Evolutionary conservation across 768 basidiomycete genomes (phyloP), one percentile per base, ranked within the genome.

Genomic region (Podaxis rugospora): DNA sequence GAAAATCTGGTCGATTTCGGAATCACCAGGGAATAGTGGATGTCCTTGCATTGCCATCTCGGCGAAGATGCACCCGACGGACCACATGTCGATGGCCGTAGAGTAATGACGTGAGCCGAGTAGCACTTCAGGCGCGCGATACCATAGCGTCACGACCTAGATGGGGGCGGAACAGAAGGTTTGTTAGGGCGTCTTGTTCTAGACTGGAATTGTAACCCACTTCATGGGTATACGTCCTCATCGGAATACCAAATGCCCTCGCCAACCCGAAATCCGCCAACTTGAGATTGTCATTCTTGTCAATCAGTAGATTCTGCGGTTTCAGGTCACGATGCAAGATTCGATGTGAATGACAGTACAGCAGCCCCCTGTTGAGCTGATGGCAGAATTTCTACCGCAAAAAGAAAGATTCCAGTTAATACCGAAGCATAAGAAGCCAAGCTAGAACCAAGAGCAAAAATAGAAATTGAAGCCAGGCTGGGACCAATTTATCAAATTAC

Each of bases 1-100:
- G 85, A 98, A 98, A 65, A 98, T 98, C 79, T 99, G 97, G 75
- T 99, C 97, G 70, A 98, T 99, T 77, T 99, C 97, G 27, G 97
- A 98, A 76, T 99, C 97, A 4, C 97, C 97, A 23, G 97, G 96
- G 83, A 99, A 99, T 11, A 98, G 80, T 1, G 96, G 85, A 70
- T 87, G 74, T 65, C 91, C 91, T 62, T 86, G 83, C 90, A 95
- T 92, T 57, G 93, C 89, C 96, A 98, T 98, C 77, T 99, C 97
- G 6, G 96, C 96, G 69, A 97, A 93, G 71, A 99, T 98, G 70
- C 95, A 98, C 0, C 91, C 97, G 21, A 99, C 96, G n/a, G 93
- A 95, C 97, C 97, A 99, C 93, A 98, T 97, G 76, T 99, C 97
- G 68, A 99, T 92, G 2, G 94, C 93, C 1, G 97, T 99, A 14